These are phyloP conservation scores for Asparagopsis taxiformis DNA, from an alignment of 31 red algal genomes.

Conservation along the genomic window DNA sequence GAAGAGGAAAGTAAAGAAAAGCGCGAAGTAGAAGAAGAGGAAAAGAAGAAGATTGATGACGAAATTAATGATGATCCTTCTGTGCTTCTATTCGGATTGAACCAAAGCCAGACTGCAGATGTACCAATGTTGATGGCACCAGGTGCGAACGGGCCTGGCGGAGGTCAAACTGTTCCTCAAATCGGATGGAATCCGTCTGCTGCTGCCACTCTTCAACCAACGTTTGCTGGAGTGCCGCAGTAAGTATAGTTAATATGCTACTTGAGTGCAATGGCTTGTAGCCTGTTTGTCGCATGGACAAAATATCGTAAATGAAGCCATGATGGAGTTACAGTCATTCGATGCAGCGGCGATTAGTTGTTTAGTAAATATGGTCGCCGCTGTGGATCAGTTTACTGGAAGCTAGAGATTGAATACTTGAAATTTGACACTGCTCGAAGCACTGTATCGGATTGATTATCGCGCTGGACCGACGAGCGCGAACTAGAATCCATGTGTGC, in stretches of 20 bases:
- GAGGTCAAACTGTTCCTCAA: slow-evolving; percentile 62
- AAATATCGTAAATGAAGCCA: too few relatives aligned
- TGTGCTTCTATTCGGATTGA: slow-evolving; percentile 83
- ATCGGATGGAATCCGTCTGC: slow-evolving; percentile 73
- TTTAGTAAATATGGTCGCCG: too few relatives aligned
- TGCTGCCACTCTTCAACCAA: slow-evolving; percentile 57
- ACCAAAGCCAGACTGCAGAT: slow-evolving; percentile 53
- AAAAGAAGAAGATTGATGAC: slow-evolving; percentile 78
- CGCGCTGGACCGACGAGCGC: too few relatives aligned
- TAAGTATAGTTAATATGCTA: slow-evolving; percentile 12
- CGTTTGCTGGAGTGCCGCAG: slow-evolving; percentile 66
- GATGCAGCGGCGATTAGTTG: too few relatives aligned
- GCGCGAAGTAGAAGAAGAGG: slow-evolving; percentile 77
- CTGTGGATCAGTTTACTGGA: too few relatives aligned
- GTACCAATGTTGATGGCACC: slow-evolving; percentile 62
- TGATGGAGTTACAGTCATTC: too few relatives aligned
- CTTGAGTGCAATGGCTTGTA: too few relatives aligned
- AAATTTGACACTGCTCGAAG: too few relatives aligned
- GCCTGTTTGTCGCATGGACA: too few relatives aligned
- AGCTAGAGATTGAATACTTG: too few relatives aligned
- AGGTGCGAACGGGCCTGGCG: slow-evolving; percentile 9
- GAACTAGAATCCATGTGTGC: too few relatives aligned
- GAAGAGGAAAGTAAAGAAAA: slow-evolving; percentile 97
- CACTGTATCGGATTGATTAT: too few relatives aligned
- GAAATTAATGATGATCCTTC: slow-evolving; percentile 95